Conservation (phyloP, 2,329 filamentous ascomycete species). For the Cordyceps tenuipes region DNA sequence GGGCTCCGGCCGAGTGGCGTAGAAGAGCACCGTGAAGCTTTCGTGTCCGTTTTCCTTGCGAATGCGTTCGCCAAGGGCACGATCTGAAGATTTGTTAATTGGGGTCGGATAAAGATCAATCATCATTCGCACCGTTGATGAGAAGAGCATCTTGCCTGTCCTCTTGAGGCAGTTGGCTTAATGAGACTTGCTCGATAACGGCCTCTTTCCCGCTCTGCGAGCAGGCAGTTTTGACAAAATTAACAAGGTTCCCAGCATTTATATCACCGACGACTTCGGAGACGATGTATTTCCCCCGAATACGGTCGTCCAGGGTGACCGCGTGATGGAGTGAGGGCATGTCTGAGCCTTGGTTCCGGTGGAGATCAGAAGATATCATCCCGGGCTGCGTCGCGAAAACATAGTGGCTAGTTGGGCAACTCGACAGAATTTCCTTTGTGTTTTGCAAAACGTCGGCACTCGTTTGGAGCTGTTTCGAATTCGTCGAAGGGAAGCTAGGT, state of each 20-base stretch:
- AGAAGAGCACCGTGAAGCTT: conserved; percentile 69
- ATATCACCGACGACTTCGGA: conserved; percentile 49
- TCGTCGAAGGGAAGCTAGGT: conserved; percentile 22
- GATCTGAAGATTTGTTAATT: conserved; percentile 29
- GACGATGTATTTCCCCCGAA: conserved; percentile 38
- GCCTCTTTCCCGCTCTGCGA: conserved; percentile 28
- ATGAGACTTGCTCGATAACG: conserved; percentile 31
- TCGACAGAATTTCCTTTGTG: conserved; percentile 45
- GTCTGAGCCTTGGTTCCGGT: conserved; percentile 39
- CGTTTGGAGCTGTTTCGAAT: conserved; percentile 40
- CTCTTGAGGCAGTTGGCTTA: conserved; percentile 32
- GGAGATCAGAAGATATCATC: conserved; percentile 61
- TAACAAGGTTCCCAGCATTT: conserved; percentile 31
- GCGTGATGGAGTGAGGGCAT: conserved; percentile 42
- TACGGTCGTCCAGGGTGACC: conserved; percentile 26
- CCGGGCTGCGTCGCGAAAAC: conserved; percentile 71
- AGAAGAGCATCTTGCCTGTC: conserved; percentile 36
- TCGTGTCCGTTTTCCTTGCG: conserved; percentile 28
- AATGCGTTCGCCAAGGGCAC: conserved; percentile 43
- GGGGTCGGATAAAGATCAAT: neutral
- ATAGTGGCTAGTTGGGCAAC: conserved; percentile 69
- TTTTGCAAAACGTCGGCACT: conserved; percentile 34
- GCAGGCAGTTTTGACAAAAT: conserved; percentile 41
- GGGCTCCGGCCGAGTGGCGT: conserved; percentile 50
- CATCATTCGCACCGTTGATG: conserved; percentile 36